phyloP scores from a whole-genome alignment of 768 basidiomycete genomes.

The Lactifluus pinguis region DNA sequence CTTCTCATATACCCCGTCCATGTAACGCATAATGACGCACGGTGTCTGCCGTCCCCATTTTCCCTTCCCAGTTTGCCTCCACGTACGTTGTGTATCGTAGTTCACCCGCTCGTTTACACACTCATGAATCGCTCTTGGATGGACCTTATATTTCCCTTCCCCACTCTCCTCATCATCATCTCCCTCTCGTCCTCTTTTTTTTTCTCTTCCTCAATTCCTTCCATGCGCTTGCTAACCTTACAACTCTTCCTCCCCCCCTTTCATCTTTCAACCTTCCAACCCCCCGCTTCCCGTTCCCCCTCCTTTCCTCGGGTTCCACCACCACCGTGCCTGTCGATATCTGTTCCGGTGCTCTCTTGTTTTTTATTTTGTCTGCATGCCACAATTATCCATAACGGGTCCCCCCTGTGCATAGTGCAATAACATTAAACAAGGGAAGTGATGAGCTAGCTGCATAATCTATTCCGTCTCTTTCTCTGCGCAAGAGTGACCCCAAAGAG shows the following conservation, averaged over 20 bases:
- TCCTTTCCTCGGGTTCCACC: background rate
- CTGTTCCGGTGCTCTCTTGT: conserved; percentile 20
- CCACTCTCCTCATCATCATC: conserved; percentile 10
- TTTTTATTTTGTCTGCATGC: conserved; percentile 21
- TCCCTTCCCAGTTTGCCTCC: conserved; percentile 8
- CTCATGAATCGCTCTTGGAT: conserved; percentile 20
- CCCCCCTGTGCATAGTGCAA: conserved; percentile 20
- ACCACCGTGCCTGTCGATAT: conserved; percentile 16
- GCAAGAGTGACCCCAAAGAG: background rate
- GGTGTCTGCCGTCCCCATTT: conserved; percentile 8
- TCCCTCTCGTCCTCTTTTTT: background rate
- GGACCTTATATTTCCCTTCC: conserved; percentile 4
- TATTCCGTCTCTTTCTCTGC: conserved; percentile 1
- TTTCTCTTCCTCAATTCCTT: background rate
- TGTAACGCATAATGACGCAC: conserved; percentile 22
- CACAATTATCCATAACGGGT: conserved; percentile 20
- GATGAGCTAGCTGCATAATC: conserved; percentile 21
- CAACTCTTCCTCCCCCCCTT: no score
- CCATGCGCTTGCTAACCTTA: conserved; percentile 19
- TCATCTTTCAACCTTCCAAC: no score
- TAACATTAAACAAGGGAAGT: conserved; percentile 20
- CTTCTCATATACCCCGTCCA: conserved; percentile 21
- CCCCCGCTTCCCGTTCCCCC: background rate
- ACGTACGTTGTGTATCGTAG: conserved; percentile 20
- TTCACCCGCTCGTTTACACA: conserved; percentile 19